These are phyloP conservation scores for Globisporangium cederbergense DNA, from an alignment of 352 stramenopile genomes.

Conservation along the genomic window DNA sequence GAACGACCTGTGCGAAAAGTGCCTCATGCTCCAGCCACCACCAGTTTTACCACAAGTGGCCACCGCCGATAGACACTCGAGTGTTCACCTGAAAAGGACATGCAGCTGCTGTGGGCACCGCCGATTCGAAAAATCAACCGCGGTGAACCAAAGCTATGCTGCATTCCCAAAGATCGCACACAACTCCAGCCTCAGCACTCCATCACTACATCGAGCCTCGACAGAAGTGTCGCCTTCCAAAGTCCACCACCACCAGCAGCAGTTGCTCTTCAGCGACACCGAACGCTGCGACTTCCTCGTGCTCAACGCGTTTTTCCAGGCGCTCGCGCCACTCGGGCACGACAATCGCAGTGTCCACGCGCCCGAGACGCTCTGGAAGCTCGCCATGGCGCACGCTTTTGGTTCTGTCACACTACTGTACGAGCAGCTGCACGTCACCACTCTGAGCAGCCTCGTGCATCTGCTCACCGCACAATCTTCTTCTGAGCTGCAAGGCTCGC, in stretches of 20 bases:
- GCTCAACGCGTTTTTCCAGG: slow-evolving; percentile 49
- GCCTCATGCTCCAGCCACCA: slow-evolving; percentile 24
- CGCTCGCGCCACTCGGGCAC: slow-evolving; percentile 37
- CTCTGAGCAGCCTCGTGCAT: slow-evolving; percentile 28
- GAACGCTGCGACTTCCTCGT: slow-evolving; percentile 48
- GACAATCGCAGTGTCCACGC: slow-evolving; percentile 21
- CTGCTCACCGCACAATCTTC: not conserved
- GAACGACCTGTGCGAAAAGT: slow-evolving; percentile 49
- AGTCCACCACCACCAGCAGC: not conserved
- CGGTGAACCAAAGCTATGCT: slow-evolving; percentile 1
- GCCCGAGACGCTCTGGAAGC: slow-evolving; percentile 34
- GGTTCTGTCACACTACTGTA: slow-evolving; percentile 29
- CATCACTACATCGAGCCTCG: not conserved
- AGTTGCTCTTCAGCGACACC: not conserved
- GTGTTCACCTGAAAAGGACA: not conserved
- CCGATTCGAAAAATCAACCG: slow-evolving; percentile 31
- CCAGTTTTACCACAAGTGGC: not conserved
- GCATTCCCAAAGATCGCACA: slow-evolving; percentile 3
- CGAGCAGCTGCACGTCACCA: slow-evolving; percentile 19
- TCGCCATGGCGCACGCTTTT: slow-evolving; percentile 31
- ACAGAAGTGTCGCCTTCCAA: not conserved
- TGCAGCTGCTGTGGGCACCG: slow-evolving; percentile 34
- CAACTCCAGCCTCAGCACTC: not conserved
- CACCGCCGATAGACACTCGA: slow-evolving; percentile 5
- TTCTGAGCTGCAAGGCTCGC: not conserved